Evolutionary conservation across 805 yeast genomes (phyloP).

Genomic region (Metschnikowia continentalis): DNA sequence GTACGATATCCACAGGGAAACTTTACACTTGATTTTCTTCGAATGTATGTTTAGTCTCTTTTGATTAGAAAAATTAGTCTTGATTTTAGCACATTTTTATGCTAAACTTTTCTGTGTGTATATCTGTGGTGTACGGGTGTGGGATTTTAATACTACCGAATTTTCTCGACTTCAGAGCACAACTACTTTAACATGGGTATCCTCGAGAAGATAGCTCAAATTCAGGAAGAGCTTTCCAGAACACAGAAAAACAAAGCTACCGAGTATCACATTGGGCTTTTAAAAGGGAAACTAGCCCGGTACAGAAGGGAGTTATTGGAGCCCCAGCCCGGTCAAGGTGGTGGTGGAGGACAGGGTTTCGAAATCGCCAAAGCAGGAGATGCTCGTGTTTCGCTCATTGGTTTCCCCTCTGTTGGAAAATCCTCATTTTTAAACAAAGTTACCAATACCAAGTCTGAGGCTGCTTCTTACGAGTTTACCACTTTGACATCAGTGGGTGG

Average conservation of each 20-base stretch:
- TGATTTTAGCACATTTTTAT: background rate
- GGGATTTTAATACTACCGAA: background rate
- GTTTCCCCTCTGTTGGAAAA: slow-evolving; percentile 97
- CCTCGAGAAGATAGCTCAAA: slow-evolving; percentile 74
- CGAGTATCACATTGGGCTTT: slow-evolving; percentile 90
- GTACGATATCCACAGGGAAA: background rate
- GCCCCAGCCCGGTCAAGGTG: slow-evolving; percentile 74
- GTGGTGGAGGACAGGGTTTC: slow-evolving; percentile 81
- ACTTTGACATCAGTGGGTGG: slow-evolving; percentile 97
- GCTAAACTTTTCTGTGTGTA: background rate
- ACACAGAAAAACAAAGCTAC: slow-evolving; percentile 98
- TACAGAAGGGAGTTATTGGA: slow-evolving; percentile 87
- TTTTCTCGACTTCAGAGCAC: background rate
- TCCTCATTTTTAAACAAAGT: slow-evolving; percentile 85
- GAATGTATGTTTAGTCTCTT: background rate
- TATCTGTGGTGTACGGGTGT: slow-evolving; percentile 13
- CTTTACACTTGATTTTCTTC: background rate
- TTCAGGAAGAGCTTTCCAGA: slow-evolving; percentile 89
- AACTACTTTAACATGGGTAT: slow-evolving; percentile 15
- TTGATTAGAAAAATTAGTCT: too few relatives aligned
- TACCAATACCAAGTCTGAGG: slow-evolving; percentile 90
- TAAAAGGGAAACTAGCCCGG: slow-evolving; percentile 92
- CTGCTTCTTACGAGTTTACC: slow-evolving; percentile 93
- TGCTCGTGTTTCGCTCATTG: slow-evolving; percentile 91
- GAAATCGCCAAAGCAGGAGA: slow-evolving; percentile 95